Base-by-base conservation (phyloP, 2,329 filamentous ascomycete species). In the Fusarium goolgardi region DNA sequence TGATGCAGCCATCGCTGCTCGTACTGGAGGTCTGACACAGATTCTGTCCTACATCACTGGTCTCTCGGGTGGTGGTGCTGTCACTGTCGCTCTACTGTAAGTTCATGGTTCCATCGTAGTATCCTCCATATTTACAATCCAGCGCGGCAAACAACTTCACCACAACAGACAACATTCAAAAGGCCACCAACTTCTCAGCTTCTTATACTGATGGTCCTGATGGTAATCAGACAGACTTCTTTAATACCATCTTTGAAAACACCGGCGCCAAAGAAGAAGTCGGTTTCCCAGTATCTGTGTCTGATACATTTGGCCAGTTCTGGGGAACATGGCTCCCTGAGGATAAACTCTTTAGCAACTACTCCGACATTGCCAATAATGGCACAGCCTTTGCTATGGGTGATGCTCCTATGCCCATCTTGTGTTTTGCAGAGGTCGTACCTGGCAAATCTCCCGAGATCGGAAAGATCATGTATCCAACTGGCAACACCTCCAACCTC, bases 141-240 rank as follows among this genome's bases (percentile, higher is more conserved):
- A 76, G 75, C 8, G 71, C 73, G 1, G 65, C 73, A 10, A 76
- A 72, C 11, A 70, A 76, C 11, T 76, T 75, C n/a, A 63, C 57
- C 15, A 72, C 73, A 1, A 56, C 59, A 1, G 59, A 62, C 0
- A 40, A 65, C 2, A 43, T 76, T 4, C 43, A 49, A 21, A 72
- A 68, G 5, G 20, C 58, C 8, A 65, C 68, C 20, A 72, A 75
- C 27, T 76, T 75, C 45, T 71, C 73, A 1, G 44, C 41, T 0
- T 51, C 65, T 2, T 76, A 76, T 8, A 21, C 63, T 1, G 9
- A 16, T 0, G 73, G 74, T 0, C 66, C 67, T 0, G 44, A 65
- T 5, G 66, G 64, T 0, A 67, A 75, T 2, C 52, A 54, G 3
- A 69, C 58, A 2, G 29, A 35, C 0, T 74, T 70, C 32, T 54